Evolutionary conservation across 192 early-diverging fungal species (phyloP), one percentile per base, ranked within the genome.

Genomic region (Dimargaris verticillata): DNA sequence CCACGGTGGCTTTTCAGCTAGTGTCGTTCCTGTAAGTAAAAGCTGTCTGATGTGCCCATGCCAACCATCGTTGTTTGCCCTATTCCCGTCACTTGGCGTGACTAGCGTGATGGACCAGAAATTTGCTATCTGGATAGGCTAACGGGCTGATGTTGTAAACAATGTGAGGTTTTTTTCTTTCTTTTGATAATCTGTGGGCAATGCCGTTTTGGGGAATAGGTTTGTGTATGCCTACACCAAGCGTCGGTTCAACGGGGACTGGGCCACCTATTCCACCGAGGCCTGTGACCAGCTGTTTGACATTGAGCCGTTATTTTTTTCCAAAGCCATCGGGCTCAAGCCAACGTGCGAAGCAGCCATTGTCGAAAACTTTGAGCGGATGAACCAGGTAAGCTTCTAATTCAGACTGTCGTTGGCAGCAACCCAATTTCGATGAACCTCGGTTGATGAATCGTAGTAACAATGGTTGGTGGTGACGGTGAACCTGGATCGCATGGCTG

Each of bases 161-260:
- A n/a, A n/a, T n/a, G n/a, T n/a, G n/a, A n/a, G n/a, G n/a, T n/a
- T n/a, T n/a, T n/a, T n/a, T n/a, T n/a, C n/a, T n/a, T n/a, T n/a
- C n/a, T n/a, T n/a, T n/a, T n/a, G n/a, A n/a, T n/a, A n/a, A n/a
- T n/a, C n/a, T n/a, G n/a, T n/a, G n/a, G n/a, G n/a, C n/a, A n/a
- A n/a, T n/a, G n/a, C n/a, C n/a, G n/a, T n/a, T n/a, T n/a, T n/a
- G n/a, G n/a, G n/a, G 6, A 10, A 6, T 13, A 22, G 14, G n/a
- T 55, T 55, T 11, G 10, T 14, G 6, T 55, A 55, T 29, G 26
- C n/a, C 13, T 55, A 55, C 26, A 24, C 24, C 24, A 28, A 38
- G 33, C 53, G 53, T 7, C 53, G 26, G 12, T 38, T 55, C 14
- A 55, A 55, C 53, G 53, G 53, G 7, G 53, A 55, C 29, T 55